Evolutionary conservation across 108 stramenopile genomes (phyloP), one percentile per base, ranked within the genome.

Genomic region (Skeletonema costatum): DNA sequence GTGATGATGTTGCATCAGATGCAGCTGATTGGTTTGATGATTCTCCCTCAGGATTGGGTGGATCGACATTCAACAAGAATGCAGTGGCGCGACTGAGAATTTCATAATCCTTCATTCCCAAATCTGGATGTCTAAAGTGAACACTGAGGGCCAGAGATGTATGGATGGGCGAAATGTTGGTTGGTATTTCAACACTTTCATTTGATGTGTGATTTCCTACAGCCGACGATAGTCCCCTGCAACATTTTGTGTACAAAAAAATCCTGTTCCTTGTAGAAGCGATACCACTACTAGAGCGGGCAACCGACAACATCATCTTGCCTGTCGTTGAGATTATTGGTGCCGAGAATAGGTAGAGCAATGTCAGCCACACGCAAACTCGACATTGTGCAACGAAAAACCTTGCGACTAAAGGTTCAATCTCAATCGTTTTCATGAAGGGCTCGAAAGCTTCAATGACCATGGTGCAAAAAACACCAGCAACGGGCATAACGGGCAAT

Each of bases 21-120:
- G 46, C 46, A 48, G 50, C 50, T 3, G 50, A 51, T 51, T 1
- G 50, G 19, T 51, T 50, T 53, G 51, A 69, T 4, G 71, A 36
- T 4, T 70, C 31, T 7, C 64, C 53, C 2, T 70, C 64, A n/a
- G 75, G 78, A 29, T 64, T 66, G 10, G 80, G 84, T 13, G 90
- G 90, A 82, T 94, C 93, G 48, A 94, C 90, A 29, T 82, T 76
- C 72, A 94, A 67, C 51, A 94, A 70, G 78, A 91, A 94, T 2
- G 91, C 91, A 16, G 91, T 81, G 25, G 90, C 91, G 33, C 93
- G 87, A 64, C 88, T 88, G 30, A 94, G 77, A 31, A 92, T 92
- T 84, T 94, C 93, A 64, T 88, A 94, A 46, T 94, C 93, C 53
- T 89, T 90, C 93, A 94, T 94, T 30, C 90, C 90, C 48, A 94